Evolutionary conservation across 352 stramenopile species (phyloP).

Genomic region (Achlya hypogyna): DNA sequence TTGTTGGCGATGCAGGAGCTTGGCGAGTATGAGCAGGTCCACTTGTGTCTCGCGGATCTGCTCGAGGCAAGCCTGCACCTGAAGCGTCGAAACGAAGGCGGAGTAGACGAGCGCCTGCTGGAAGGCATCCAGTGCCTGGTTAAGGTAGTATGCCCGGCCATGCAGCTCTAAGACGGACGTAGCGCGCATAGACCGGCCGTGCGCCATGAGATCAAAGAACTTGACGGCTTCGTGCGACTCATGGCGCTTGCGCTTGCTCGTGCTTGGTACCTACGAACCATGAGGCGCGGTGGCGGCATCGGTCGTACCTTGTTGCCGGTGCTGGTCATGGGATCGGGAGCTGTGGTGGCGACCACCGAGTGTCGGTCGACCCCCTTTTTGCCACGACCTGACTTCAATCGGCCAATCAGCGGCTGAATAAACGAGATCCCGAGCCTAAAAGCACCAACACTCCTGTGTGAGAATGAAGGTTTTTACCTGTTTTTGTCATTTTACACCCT

Average conservation of each 20-base stretch:
- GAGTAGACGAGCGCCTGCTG: constrained; percentile 7
- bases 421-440: constrained; percentile 14
- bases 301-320: not conserved
- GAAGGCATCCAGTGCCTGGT: constrained; percentile 11
- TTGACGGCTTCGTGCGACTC: not conserved
- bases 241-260: not conserved
- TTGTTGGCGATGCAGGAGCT: not conserved
- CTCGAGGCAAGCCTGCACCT: not conserved
- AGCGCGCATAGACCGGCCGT: not conserved
- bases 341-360: not conserved
- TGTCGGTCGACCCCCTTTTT: not conserved
- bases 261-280: not conserved
- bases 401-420: constrained; percentile 25
- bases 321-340: not conserved
- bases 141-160: constrained; percentile 1
- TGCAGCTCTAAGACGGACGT: not conserved
- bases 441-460: not conserved
- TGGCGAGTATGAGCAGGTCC: constrained; percentile 10
- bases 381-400: constrained; percentile 23
- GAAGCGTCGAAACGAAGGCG: not conserved
- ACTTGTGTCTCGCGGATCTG: constrained; percentile 18
- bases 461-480: not conserved
- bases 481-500: not conserved
- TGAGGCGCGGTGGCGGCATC: not conserved
- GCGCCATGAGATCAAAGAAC: constrained; percentile 9